phyloP scores from a whole-genome alignment of 1,139 yeast species.

The Martiniozyma asiatica region DNA sequence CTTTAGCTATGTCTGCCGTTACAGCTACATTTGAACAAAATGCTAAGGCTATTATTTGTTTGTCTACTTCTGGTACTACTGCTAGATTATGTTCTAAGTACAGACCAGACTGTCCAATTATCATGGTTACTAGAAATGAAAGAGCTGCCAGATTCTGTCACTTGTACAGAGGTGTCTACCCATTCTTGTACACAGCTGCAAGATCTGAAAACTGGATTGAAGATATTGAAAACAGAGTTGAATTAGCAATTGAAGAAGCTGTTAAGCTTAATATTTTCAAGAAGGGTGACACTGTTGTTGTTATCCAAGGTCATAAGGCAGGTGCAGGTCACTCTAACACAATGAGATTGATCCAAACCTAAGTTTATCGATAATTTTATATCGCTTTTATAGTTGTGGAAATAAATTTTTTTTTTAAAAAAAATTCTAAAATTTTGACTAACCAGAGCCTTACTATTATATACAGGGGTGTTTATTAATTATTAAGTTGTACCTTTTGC shows the following conservation, averaged over 20 bases:
- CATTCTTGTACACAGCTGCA: constrained; percentile 68
- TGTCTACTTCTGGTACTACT: constrained; percentile 89
- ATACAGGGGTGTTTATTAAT: neutral
- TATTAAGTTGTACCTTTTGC: constrained; percentile 52
- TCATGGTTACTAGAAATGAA: constrained; percentile 95
- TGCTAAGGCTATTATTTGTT: constrained; percentile 93
- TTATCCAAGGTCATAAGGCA: constrained; percentile 98
- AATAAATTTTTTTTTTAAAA: neutral
- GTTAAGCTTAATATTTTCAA: constrained; percentile 73
- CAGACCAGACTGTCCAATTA: constrained; percentile 94
- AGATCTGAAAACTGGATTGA: constrained; percentile 82
- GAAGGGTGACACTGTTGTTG: constrained; percentile 83
- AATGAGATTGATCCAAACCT: constrained; percentile 43
- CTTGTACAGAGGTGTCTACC: constrained; percentile 97
- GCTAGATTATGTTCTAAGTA: constrained; percentile 95
- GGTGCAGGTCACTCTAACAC: constrained; percentile 99
- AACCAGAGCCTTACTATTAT: constrained; percentile 2
- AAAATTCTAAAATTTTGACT: neutral
- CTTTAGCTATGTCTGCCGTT: constrained; percentile 95
- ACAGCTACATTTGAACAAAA: constrained; percentile 92
- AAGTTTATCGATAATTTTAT: constrained; percentile 3
- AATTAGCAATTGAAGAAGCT: constrained; percentile 90
- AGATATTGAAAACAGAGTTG: constrained; percentile 91
- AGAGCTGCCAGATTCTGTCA: constrained; percentile 91
- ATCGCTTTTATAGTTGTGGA: neutral